phyloP scores from a whole-genome alignment of 441 rosid species.

The Populus tomentosa region DNA sequence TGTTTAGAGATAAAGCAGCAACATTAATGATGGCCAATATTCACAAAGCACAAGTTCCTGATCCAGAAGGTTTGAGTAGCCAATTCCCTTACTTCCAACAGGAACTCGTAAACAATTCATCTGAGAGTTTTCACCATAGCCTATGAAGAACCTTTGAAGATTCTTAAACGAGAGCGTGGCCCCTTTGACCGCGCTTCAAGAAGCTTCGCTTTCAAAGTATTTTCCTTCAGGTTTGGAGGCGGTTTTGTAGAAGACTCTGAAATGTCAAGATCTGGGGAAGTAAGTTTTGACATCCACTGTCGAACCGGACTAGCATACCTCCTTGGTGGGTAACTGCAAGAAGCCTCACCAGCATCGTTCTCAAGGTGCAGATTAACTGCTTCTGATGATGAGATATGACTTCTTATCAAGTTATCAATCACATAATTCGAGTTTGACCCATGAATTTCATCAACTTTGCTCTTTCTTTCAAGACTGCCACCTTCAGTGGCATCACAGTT shows the following conservation, averaged over 20 bases:
- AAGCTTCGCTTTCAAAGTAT: conserved; percentile 67
- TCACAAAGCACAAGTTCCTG: conserved; percentile 18
- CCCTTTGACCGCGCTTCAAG: conserved; percentile 66
- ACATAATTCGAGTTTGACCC: conserved; percentile 39
- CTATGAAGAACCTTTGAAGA: conserved; percentile 47
- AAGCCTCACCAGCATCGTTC: conserved; percentile 46
- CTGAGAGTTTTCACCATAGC: neutral
- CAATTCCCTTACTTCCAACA: neutral
- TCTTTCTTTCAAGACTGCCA: conserved; percentile 29
- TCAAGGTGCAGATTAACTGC: conserved; percentile 30
- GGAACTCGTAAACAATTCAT: neutral
- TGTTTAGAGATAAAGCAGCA: neutral
- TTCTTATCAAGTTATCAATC: conserved; percentile 48
- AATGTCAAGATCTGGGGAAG: conserved; percentile 34
- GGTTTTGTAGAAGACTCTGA: conserved; percentile 41
- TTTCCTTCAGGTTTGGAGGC: conserved; percentile 49
- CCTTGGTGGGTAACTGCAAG: conserved; percentile 55
- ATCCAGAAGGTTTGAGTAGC: neutral
- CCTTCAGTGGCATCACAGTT: conserved; percentile 28
- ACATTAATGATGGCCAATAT: conserved; percentile 13
- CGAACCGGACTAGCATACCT: conserved; percentile 77
- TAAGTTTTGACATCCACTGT: conserved; percentile 64
- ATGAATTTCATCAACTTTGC: conserved; percentile 33
- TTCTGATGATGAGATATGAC: conserved; percentile 43
- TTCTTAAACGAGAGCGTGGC: conserved; percentile 43